phyloP scores from a whole-genome alignment of 2,329 filamentous ascomycete species.

The Periconia sp. region DNA sequence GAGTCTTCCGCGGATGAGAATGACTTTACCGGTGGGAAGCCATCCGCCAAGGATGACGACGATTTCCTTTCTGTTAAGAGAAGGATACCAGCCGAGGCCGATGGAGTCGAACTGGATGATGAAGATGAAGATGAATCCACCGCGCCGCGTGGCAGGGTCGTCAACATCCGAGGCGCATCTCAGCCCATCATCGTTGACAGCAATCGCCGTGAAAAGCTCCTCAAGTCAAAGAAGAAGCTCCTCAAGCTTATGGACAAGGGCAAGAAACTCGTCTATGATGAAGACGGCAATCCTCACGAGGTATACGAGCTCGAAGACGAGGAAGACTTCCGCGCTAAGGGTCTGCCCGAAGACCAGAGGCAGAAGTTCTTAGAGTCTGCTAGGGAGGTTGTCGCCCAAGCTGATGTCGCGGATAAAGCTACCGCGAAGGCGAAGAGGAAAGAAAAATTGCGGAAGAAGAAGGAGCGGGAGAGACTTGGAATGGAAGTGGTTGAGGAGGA shows the following conservation, averaged over 20 bases:
- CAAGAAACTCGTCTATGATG: constrained; percentile 87
- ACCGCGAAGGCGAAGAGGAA: constrained; percentile 77
- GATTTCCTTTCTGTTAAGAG: constrained; percentile 91
- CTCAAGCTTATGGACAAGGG: constrained; percentile 88
- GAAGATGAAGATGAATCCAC: constrained; percentile 43
- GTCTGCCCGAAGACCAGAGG: constrained; percentile 77
- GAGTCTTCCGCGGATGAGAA: constrained; percentile 47
- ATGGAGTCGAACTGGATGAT: constrained; percentile 53
- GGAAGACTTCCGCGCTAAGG: constrained; percentile 76
- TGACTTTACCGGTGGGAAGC: constrained; percentile 38
- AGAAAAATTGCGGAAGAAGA: constrained; percentile 77
- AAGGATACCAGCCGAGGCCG: constrained; percentile 74
- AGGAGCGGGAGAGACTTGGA: constrained; percentile 64
- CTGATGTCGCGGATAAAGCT: constrained; percentile 83
- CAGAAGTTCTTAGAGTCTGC: constrained; percentile 80
- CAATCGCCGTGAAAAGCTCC: constrained; percentile 92
- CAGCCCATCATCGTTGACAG: constrained; percentile 86
- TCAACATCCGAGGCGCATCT: constrained; percentile 69
- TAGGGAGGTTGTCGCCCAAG: constrained; percentile 70
- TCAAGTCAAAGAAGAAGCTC: constrained; percentile 93
- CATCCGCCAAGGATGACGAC: constrained; percentile 62
- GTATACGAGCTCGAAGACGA: constrained; percentile 90
- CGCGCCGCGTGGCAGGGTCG: constrained; percentile 58
- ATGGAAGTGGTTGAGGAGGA: constrained; percentile 51
- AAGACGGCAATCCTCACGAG: constrained; percentile 83